Percentiles rank a stretch among this genome's conserved stretches.
These are phyloP conservation scores for Zanthoxylum bungeanum DNA, from an alignment of 345 rosid genomes.

Conservation along the genomic window DNA sequence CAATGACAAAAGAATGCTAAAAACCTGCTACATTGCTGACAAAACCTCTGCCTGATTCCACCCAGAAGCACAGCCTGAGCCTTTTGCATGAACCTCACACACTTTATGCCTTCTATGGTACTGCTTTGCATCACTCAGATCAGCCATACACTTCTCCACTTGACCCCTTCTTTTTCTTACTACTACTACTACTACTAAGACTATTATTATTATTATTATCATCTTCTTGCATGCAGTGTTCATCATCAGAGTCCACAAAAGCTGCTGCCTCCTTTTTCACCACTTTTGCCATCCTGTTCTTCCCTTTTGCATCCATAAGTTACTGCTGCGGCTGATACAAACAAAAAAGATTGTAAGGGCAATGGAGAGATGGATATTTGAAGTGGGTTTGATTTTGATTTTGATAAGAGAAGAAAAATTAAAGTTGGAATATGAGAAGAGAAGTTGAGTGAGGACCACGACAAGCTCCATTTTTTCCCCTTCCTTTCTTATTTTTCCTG, in stretches of 20 bases:
- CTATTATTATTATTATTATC: constrained; percentile 19
- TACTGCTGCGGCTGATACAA: neutral
- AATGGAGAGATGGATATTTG: neutral
- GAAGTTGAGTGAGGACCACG: constrained; percentile 35
- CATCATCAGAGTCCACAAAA: constrained; percentile 20
- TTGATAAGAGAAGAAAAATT: too few species aligned
- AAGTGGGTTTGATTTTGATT: too few species aligned
- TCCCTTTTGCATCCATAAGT: constrained; percentile 30
- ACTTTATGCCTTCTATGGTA: constrained; percentile 76
- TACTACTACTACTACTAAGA: neutral
- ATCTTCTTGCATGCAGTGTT: constrained; percentile 9
- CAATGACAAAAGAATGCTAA: too few species aligned
- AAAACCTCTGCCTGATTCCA: constrained; percentile 66
- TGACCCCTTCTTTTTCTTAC: constrained; percentile 34
- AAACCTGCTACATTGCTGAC: constrained; percentile 94
- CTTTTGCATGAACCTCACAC: constrained; percentile 74
- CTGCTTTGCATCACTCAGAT: constrained; percentile 52
- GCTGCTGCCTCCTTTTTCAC: constrained; percentile 26
- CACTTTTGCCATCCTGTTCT: constrained; percentile 19
- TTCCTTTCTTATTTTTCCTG: neutral
- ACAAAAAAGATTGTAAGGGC: neutral
- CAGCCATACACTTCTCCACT: constrained; percentile 57
- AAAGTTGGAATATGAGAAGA: neutral
- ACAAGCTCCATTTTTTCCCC: constrained; percentile 19
- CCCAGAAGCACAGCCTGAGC: constrained; percentile 56